A percentile compares a stretch with the other conserved stretches of the same genome.
phyloP scores from a whole-genome alignment of 2,329 filamentous ascomycete genomes.

The Venturia aucupariae region DNA sequence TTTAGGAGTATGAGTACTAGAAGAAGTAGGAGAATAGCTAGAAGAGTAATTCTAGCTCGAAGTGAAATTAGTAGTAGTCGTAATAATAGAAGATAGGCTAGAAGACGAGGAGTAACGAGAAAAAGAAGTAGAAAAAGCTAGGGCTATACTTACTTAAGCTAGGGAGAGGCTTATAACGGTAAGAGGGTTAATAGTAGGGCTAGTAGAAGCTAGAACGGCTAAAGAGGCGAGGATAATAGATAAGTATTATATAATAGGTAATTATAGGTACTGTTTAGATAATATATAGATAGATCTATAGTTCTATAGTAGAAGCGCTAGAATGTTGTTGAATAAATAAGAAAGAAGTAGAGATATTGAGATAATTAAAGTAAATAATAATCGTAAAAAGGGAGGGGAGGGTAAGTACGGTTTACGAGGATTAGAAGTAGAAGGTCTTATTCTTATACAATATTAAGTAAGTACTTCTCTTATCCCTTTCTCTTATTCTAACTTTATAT shows the following conservation, averaged over 20 bases:
- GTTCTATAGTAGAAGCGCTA: too few species aligned
- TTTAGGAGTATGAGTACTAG: too few species aligned
- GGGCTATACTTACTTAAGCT: slow-evolving; percentile 7
- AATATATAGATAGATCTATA: background rate
- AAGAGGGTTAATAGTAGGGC: slow-evolving; percentile 6
- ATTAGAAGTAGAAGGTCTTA: background rate
- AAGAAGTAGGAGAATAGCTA: too few species aligned
- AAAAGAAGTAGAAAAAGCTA: background rate
- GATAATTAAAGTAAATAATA: background rate
- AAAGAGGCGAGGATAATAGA: slow-evolving; percentile 11
- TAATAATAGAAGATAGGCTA: too few species aligned
- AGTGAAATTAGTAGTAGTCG: too few species aligned
- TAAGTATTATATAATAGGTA: slow-evolving; percentile 8
- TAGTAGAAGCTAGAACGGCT: slow-evolving; percentile 6
- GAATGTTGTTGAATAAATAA: background rate
- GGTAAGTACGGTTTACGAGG: background rate
- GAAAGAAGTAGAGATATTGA: background rate
- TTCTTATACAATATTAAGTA: background rate
- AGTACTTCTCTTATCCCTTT: too few species aligned
- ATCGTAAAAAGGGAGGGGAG: background rate
- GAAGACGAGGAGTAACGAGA: background rate
- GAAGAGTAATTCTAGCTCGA: too few species aligned
- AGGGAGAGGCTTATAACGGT: slow-evolving; percentile 12
- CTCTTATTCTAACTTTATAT: too few species aligned
- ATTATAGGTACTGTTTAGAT: too few species aligned